Conservation (phyloP, 1,284 basidiomycete species). For the Apiotrichum laibachii region DNA sequence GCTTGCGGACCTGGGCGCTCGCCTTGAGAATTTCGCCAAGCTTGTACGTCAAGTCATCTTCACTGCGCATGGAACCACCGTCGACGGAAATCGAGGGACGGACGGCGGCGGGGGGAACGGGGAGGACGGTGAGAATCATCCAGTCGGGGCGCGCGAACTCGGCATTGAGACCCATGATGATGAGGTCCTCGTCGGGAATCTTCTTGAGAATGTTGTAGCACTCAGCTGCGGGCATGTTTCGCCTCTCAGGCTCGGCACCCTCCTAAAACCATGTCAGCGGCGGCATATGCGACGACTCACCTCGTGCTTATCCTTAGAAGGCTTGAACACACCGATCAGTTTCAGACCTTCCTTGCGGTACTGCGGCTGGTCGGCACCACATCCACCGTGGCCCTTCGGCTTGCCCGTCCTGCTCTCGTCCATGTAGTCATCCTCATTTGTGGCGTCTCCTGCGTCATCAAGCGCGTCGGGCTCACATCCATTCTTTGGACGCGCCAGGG, state of each 20-base stretch:
- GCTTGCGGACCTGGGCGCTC: conserved; percentile 83
- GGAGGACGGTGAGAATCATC: conserved; percentile 99
- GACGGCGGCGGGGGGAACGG: conserved; percentile 96
- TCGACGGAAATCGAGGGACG: conserved; percentile 96
- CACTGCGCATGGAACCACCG: conserved; percentile 91
- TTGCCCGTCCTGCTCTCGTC: conserved; percentile 27
- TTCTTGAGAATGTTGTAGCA: conserved; percentile 91
- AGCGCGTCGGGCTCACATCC: conserved; percentile 70
- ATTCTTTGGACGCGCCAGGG: conserved; percentile 63
- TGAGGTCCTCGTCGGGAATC: conserved; percentile 86
- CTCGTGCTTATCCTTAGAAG: conserved; percentile 82
- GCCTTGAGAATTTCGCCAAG: conserved; percentile 96
- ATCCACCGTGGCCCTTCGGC: conserved; percentile 78
- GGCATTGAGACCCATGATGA: conserved; percentile 86
- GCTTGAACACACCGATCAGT: conserved; percentile 93
- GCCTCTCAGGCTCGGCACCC: conserved; percentile 83
- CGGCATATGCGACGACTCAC: conserved; percentile 19
- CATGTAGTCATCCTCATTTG: conserved; percentile 61
- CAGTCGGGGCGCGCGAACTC: conserved; percentile 97
- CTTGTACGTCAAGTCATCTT: conserved; percentile 99
- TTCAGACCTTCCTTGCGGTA: conserved; percentile 95
- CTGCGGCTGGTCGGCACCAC: conserved; percentile 86
- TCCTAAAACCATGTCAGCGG: conserved; percentile 54
- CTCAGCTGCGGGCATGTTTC: conserved; percentile 80
- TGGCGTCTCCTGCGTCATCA: conserved; percentile 68